Base-by-base conservation (phyloP, 192 early-diverging fungal genomes). In the Coemansia sp. region DNA sequence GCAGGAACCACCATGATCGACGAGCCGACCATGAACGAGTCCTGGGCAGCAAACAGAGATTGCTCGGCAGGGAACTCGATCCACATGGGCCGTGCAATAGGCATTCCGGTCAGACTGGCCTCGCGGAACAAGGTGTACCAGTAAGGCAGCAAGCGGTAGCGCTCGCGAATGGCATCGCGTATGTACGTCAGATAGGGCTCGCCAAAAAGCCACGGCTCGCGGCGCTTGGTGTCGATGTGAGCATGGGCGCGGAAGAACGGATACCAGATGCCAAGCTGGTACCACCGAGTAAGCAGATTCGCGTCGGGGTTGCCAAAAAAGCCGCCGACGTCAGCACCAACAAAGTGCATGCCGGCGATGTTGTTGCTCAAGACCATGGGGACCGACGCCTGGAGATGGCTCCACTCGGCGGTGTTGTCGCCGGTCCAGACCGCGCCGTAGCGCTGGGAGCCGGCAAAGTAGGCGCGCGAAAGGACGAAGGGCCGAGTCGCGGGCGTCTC, bases 191-290 rank as follows among this genome's bases (percentile, higher is more conserved):
- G 89, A 34, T 90, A 88, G 1, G 91, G 90, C 66, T 97, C 94
- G 34, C 91, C 93, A 77, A 92, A 86, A 22, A 98, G 63, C 91
- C 95, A 99, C 7, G 97, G 97, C 69, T 99, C 97, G 34, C 95
- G 88, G 29, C 97, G 89, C 70, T 94, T 95, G 24, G 94, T 93
- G 76, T 98, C 95, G 57, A 98, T 91, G 72, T 99, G 95, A 4
- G 97, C 94, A 72, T 99, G 97, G 3, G 87, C 97, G 27, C 97
- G 88, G 86, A 97, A 93, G 78, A 99, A 99, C 11, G 97, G 97
- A 61, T 98, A 93, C 78, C 91, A 95, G 29, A 89, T 87, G 10
- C 86, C 97, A 13, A 89, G 83, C 82, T 99, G 97, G 75, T 97
- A 99, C 97, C 97, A 99, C n/a, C 97, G 89, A 14, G 88, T 76